Evolutionary conservation across 352 stramenopile species (phyloP).

Genomic region (Lagenidium giganteum): DNA sequence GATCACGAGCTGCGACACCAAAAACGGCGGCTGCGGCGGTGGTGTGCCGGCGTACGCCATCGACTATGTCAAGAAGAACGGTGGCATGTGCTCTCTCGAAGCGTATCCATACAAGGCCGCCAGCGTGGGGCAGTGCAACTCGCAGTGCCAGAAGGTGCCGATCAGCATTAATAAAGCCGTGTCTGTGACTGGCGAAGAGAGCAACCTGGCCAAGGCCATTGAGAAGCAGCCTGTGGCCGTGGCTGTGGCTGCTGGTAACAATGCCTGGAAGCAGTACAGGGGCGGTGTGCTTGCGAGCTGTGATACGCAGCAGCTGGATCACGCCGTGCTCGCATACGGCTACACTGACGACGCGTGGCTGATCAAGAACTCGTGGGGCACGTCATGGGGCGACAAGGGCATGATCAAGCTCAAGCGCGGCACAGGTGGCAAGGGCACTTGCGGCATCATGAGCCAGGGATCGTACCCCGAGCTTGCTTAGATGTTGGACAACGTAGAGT

Average conservation of each 20-base stretch:
- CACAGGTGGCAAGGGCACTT: background rate
- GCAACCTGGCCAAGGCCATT: slow-evolving; percentile 80
- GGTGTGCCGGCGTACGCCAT: slow-evolving; percentile 87
- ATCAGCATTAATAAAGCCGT: slow-evolving; percentile 34
- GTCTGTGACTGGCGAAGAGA: slow-evolving; percentile 57
- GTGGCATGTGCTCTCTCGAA: slow-evolving; percentile 67
- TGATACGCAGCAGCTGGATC: slow-evolving; percentile 88
- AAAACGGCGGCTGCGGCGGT: slow-evolving; percentile 86
- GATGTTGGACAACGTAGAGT: too few species aligned
- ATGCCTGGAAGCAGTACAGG: slow-evolving; percentile 97
- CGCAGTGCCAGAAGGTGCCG: slow-evolving; percentile 21
- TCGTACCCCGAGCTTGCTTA: too few species aligned
- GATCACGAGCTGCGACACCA: slow-evolving; percentile 88
- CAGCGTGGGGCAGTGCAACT: slow-evolving; percentile 24
- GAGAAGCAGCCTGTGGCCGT: slow-evolving; percentile 90
- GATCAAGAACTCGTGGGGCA: slow-evolving; percentile 98
- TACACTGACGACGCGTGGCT: slow-evolving; percentile 89
- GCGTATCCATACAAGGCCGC: slow-evolving; percentile 80
- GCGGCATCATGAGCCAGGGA: slow-evolving; percentile 10
- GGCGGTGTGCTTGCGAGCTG: slow-evolving; percentile 82
- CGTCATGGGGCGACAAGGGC: slow-evolving; percentile 89
- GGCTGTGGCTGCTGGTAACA: slow-evolving; percentile 92
- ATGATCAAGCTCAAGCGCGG: slow-evolving; percentile 89
- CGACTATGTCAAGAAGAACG: slow-evolving; percentile 84
- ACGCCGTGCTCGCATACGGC: slow-evolving; percentile 96